Base-by-base conservation (phyloP, 2,329 filamentous ascomycete species). In the Rugonectria rugulosa region DNA sequence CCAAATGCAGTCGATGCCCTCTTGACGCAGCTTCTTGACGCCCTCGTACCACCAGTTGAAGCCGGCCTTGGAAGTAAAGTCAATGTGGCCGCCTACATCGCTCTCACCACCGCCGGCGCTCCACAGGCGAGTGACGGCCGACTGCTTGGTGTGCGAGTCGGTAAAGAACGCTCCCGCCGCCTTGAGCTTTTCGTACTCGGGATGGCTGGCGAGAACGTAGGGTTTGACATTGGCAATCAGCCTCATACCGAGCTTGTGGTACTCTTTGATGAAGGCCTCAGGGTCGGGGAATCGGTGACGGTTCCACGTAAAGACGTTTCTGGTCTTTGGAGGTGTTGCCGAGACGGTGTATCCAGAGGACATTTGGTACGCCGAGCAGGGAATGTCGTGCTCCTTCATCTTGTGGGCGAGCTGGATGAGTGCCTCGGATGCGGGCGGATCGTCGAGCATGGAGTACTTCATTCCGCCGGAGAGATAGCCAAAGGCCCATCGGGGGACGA, bases 1-100 rank as follows among this genome's bases (percentile, higher is more conserved):
- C 88, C 89, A 91, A 74, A 91, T 90, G 42, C 81, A 88, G 61
- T 90, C 88, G 52, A 91, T 88, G 1, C 88, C 88, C 8, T 84
- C 73, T 21, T 82, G 74, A 50, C 84, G 84, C 2, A 91, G 77
- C 44, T 79, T 80, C 55, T 82, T 80, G 8, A 89, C 83, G 2
- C 88, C 88, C 1, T 89, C 77, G 57, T 84, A 88, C 89, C 89
- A 91, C 86, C 87, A 91, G 14, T 85, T 75, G 65, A 85, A 91
- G 0, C 86, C 88, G 0, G 81, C 80, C 19, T 82, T 76, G 0
- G 87, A 89, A 0, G 88, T 89, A 62, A 91, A 91, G 69, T 91
- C 89, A 40, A 91, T 84, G 59, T 91, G 88, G 3, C 87, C 85
- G 3, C 88, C 89, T 43, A 89, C 81, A 23, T 83, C 88, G 59